Evolutionary conservation across 805 yeast species (phyloP).

Genomic region (Pichia exigua): DNA sequence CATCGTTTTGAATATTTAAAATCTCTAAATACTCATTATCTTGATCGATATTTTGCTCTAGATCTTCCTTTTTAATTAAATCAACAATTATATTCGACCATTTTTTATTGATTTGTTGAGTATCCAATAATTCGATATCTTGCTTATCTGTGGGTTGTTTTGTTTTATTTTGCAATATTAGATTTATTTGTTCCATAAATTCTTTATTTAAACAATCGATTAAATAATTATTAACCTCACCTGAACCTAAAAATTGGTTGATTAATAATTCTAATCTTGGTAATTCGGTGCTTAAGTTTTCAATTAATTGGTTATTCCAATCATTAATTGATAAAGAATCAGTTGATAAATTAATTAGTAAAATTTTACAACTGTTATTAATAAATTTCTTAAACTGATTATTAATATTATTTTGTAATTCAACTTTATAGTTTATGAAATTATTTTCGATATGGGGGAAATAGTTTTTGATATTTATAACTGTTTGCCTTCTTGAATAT

Average conservation of each 20-base stretch:
- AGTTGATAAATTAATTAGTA: not conserved
- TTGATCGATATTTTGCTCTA: not conserved
- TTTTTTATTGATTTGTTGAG: not conserved
- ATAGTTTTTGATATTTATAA: constrained; percentile 47
- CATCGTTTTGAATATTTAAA: constrained; percentile 12
- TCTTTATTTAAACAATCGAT: constrained; percentile 62
- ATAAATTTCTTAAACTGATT: not conserved
- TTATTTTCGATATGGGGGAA: constrained; percentile 26
- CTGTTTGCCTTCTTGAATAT: constrained; percentile 60
- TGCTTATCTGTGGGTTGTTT: too few species aligned
- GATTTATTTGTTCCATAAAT: constrained; percentile 20
- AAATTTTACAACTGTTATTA: not conserved
- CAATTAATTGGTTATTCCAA: constrained; percentile 31
- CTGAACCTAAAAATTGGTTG: constrained; percentile 48
- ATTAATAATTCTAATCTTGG: constrained; percentile 50
- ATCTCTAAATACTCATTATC: not conserved
- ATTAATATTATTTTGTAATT: constrained; percentile 68
- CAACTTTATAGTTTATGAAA: constrained; percentile 69
- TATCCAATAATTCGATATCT: not conserved
- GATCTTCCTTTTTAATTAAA: not conserved
- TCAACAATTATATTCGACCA: not conserved
- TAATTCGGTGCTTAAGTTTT: constrained; percentile 43
- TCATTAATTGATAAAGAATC: not conserved
- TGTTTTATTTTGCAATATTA: too few species aligned
- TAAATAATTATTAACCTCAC: constrained; percentile 40